phyloP scores from a whole-genome alignment of 2,329 filamentous ascomycete species.

The Grosmannia serpens region DNA sequence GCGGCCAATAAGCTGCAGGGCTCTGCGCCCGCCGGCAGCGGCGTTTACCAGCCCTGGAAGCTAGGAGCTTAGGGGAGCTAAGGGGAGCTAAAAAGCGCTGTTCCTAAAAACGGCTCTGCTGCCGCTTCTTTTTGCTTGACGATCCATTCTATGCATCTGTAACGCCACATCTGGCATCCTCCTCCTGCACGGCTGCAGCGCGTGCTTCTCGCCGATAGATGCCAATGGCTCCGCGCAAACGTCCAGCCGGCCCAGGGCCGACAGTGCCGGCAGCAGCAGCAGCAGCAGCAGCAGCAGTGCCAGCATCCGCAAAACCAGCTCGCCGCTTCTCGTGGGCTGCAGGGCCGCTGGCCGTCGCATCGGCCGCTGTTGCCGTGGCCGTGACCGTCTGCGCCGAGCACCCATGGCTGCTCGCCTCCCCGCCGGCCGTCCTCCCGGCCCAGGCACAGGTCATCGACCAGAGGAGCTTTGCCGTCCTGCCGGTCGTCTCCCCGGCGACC shows the following conservation, averaged over 20 bases:
- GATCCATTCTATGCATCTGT: too few relatives aligned
- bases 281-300: too few relatives aligned
- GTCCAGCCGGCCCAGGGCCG: not conserved
- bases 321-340: not conserved
- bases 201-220: too few relatives aligned
- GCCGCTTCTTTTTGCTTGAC: too few relatives aligned
- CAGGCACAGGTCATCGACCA: conserved; percentile 32
- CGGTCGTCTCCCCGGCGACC: conserved; percentile 26
- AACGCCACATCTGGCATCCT: not conserved
- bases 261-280: too few relatives aligned
- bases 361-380: not conserved
- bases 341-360: not conserved
- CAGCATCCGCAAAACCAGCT: too few relatives aligned
- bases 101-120: too few relatives aligned
- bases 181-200: too few relatives aligned
- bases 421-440: conserved; percentile 14
- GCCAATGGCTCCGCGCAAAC: not conserved
- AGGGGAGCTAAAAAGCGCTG: too few relatives aligned
- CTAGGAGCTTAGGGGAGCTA: not conserved
- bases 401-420: not conserved
- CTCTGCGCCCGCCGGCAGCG: not conserved
- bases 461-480: conserved; percentile 30
- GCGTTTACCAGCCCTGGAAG: not conserved
- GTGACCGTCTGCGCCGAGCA: not conserved
- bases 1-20: not conserved